Conservation (phyloP, 208 protist genomes). For the Wallacemonas rigidus region DNA sequence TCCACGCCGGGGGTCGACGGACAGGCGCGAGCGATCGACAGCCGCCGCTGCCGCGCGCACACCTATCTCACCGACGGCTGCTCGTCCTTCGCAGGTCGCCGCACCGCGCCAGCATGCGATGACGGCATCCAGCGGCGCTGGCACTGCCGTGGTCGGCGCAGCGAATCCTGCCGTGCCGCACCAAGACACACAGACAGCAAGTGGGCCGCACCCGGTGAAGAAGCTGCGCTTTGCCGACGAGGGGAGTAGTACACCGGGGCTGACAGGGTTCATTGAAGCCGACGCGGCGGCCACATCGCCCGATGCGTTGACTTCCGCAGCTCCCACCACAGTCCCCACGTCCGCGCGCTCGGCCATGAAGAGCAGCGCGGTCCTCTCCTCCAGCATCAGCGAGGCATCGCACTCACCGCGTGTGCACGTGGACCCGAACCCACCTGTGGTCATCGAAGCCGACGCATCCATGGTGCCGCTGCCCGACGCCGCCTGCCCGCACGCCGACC, state of each 20-base stretch:
- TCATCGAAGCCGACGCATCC: constrained; percentile 15
- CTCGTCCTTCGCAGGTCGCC: not conserved
- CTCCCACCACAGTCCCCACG: not conserved
- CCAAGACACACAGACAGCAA: not conserved
- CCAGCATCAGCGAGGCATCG: constrained; percentile 1
- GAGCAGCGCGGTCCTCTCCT: not conserved
- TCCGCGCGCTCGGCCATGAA: constrained; percentile 20
- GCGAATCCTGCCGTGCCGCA: not conserved
- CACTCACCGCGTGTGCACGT: constrained; percentile 13
- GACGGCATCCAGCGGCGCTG: not conserved
- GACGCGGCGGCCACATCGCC: not conserved
- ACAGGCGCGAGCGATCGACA: not conserved
- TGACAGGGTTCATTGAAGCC: too few relatives aligned
- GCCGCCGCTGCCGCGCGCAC: too few relatives aligned
- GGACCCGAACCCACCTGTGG: not conserved
- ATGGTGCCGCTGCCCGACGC: not conserved
- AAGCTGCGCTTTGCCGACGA: constrained; percentile 25
- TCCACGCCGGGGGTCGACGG: constrained; percentile 4
- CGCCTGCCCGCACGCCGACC: not conserved
- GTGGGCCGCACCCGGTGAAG: constrained; percentile 5
- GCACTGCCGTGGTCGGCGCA: not conserved
- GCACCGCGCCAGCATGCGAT: not conserved
- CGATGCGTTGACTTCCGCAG: not conserved
- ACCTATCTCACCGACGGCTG: too few relatives aligned
- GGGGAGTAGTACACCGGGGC: not conserved